phyloP scores from a whole-genome alignment of 176 grass and related monocot species.

The Alopecurus myosuroides region DNA sequence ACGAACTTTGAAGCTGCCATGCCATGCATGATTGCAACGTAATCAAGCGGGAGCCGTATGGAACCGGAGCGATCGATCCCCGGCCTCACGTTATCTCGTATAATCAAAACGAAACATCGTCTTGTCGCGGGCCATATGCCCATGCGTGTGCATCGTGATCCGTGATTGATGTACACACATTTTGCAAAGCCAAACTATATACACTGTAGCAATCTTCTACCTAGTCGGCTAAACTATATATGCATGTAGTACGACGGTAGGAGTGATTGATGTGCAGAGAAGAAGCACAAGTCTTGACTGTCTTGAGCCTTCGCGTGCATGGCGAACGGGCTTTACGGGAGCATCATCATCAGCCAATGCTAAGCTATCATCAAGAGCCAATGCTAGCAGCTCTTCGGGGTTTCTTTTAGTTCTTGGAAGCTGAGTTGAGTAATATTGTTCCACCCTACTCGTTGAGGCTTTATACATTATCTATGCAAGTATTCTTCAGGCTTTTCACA shows the following conservation, averaged over 20 bases:
- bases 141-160: not conserved
- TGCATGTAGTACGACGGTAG: too few relatives aligned
- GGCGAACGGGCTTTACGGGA: constrained; percentile 19
- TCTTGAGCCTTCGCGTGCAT: not conserved
- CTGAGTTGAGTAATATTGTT: not conserved
- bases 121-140: not conserved
- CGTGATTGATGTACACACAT: not conserved
- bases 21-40: not conserved
- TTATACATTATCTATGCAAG: not conserved
- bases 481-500: not conserved
- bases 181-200: not conserved
- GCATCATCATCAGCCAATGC: constrained; percentile 4
- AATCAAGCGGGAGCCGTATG: not conserved
- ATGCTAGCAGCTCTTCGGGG: not conserved
- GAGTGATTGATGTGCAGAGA: not conserved
- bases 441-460: not conserved
- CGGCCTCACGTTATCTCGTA: constrained; percentile 11
- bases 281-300: not conserved
- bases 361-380: not conserved
- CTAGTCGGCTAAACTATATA: not conserved
- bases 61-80: not conserved
- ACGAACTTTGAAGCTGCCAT: constrained; percentile 4
- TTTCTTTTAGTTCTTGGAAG: not conserved
- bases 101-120: not conserved
- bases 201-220: too few relatives aligned